Conservation (phyloP, 2,329 filamentous ascomycete species). For the Scedosporium aurantiacum region DNA sequence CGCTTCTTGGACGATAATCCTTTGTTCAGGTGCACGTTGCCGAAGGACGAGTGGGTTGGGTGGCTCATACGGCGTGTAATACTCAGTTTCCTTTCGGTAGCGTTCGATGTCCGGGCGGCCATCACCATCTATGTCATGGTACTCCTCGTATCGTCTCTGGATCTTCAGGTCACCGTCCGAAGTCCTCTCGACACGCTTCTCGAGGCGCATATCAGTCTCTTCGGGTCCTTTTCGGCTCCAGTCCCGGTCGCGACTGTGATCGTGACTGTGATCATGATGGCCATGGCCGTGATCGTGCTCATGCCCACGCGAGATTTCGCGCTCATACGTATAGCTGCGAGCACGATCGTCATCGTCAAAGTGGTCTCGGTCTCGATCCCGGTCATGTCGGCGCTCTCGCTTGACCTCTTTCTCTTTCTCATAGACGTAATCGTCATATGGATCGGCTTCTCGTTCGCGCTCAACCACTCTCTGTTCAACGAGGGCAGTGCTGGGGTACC, state of each 20-base stretch:
- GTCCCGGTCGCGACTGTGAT: slow-evolving; percentile 33
- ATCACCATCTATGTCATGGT: slow-evolving; percentile 28
- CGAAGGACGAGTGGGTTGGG: slow-evolving; percentile 45
- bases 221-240: slow-evolving; percentile 22
- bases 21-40: slow-evolving; percentile 43
- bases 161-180: slow-evolving; percentile 42
- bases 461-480: slow-evolving; percentile 33
- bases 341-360: slow-evolving; percentile 13
- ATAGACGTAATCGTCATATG: background rate
- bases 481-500: slow-evolving; percentile 27
- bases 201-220: slow-evolving; percentile 30
- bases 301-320: slow-evolving; percentile 9
- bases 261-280: slow-evolving; percentile 7
- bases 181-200: slow-evolving; percentile 28
- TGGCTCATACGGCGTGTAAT: slow-evolving; percentile 42
- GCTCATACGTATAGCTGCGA: background rate
- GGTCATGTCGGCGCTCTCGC: slow-evolving; percentile 10
- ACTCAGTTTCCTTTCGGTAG: slow-evolving; percentile 52
- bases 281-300: slow-evolving; percentile 12
- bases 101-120: slow-evolving; percentile 30
- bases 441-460: slow-evolving; percentile 16
- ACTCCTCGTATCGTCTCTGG: slow-evolving; percentile 38
- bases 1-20: slow-evolving; percentile 50
- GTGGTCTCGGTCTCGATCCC: slow-evolving; percentile 20
- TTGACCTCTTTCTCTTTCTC: slow-evolving; percentile 4